Conservation (phyloP, 441 rosid species). For the Corymbia citriodora region DNA sequence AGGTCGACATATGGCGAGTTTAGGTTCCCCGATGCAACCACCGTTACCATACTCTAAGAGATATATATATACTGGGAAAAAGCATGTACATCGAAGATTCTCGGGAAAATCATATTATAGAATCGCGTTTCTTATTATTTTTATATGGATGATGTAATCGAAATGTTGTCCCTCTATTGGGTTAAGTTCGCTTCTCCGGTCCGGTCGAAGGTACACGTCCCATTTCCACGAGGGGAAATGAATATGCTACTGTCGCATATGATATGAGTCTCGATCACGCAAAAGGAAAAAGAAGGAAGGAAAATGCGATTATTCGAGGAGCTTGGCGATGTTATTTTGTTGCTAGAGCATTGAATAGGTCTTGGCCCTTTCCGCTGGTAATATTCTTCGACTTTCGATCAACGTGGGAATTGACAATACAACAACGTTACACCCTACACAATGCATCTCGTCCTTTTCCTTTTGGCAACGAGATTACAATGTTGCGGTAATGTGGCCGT, state of each 20-base stretch:
- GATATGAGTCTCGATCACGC: neutral
- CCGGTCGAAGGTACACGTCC: fast-evolving
- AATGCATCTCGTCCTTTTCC: neutral
- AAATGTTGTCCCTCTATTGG: neutral
- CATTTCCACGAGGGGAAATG: neutral
- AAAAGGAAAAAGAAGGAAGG: neutral
- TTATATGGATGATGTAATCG: neutral
- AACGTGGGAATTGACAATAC: neutral
- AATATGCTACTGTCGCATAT: neutral
- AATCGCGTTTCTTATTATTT: neutral
- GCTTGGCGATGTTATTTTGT: neutral
- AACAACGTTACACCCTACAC: neutral
- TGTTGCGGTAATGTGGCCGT: neutral
- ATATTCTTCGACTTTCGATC: neutral
- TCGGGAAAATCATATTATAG: neutral
- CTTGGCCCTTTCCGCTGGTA: neutral
- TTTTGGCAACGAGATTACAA: neutral
- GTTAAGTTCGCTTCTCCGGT: neutral
- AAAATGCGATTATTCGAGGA: neutral
- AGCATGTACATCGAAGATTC: neutral
- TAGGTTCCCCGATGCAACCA: neutral
- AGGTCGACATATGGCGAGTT: neutral
- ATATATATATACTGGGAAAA: neutral
- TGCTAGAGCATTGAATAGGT: neutral
- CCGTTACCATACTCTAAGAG: neutral